Conservation (phyloP, 768 basidiomycete species). For the Gymnopilus dilepis region DNA sequence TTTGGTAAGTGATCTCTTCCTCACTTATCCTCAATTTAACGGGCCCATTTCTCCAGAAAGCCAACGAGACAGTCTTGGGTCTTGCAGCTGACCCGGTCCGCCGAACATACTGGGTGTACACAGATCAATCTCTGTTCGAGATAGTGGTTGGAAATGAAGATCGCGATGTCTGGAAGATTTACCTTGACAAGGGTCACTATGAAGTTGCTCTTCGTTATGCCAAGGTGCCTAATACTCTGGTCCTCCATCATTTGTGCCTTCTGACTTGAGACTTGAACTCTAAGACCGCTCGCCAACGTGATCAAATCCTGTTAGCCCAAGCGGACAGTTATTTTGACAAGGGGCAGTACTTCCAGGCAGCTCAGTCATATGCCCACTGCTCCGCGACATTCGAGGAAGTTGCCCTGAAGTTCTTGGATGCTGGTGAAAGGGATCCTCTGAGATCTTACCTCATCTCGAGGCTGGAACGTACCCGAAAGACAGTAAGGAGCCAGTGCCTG, state of each 20-base stretch:
- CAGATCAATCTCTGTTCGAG: constrained; percentile 88
- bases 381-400: constrained; percentile 92
- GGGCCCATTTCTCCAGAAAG: constrained; percentile 55
- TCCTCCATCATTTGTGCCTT: not conserved
- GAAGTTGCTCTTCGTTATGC: constrained; percentile 82
- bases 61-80: constrained; percentile 73
- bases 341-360: constrained; percentile 87
- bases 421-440: constrained; percentile 87
- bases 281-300: constrained; percentile 87
- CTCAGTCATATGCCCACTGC: constrained; percentile 90
- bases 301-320: constrained; percentile 82
- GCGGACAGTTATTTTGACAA: constrained; percentile 80
- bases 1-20: constrained; percentile 55
- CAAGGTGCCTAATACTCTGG: constrained; percentile 55
- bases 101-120: constrained; percentile 94
- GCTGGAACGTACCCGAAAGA: constrained; percentile 83
- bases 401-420: constrained; percentile 87
- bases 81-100: constrained; percentile 85
- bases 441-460: constrained; percentile 89
- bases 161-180: constrained; percentile 93
- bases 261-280: constrained; percentile 4
- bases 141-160: constrained; percentile 86
- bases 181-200: constrained; percentile 77
- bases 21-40: not conserved
- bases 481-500: constrained; percentile 62